Evolutionary conservation across 345 rosid species (phyloP), one percentile per base, ranked within the genome.

Genomic region (Xanthoceras sorbifolium): DNA sequence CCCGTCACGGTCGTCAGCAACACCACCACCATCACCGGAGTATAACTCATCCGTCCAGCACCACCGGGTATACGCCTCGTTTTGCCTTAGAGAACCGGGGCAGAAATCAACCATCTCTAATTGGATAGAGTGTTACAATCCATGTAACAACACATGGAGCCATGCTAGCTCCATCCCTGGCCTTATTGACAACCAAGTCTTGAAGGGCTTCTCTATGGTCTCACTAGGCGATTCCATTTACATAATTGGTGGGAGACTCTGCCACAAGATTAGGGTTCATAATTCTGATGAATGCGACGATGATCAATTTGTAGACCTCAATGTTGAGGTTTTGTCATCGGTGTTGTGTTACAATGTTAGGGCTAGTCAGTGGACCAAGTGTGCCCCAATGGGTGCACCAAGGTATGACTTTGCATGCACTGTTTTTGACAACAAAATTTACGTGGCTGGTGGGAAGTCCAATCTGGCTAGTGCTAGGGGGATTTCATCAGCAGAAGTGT

Each of bases 381-480:
- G 87, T 25, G 82, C 89, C 3, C 11, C 81, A 1, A 36, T 87
- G 1, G 22, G 61, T 6, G 73, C 65, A 0, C 90, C 92, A 0
- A 80, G 89, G 0, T 86, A 73, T 0, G 84, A 89, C 15, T 90
- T 90, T 34, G 91, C 89, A 0, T 87, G 87, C 17, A 6, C 78
- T 0, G 77, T 76, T 2, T 79, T 80, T 1, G 86, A 85, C 15
- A n/a, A 67, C 1, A 90, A 80, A 59, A 83, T 86, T 14, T 89
- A 83, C 0, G 90, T 86, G 14, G 92, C 89, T 0, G 92, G 92
- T 1, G 92, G 90, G 5, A 86, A 86, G 70, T 86, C 90, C 20
- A n/a, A 46, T 3, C 50, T 81, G 76, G 63, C 2, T 0, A 77
- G 84, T 6, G 67, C 76, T 0, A 62, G 76, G 3, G 91, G 91